Conservation (phyloP, 306 rosid genomes). For the Nissolia schottii region DNA sequence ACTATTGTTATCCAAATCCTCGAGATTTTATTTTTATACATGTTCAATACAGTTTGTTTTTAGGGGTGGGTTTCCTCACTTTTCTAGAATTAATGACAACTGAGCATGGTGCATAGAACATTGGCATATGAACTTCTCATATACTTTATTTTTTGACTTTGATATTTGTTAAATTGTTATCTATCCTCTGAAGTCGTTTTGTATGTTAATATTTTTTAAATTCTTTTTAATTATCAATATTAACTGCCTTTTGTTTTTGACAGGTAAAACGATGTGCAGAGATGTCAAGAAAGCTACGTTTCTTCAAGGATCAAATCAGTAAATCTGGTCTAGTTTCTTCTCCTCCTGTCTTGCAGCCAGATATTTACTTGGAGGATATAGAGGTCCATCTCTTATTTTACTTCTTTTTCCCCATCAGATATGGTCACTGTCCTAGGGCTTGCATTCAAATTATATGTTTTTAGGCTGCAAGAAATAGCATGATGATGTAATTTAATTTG, state of each 20-base stretch:
- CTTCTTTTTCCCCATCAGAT: constrained; percentile 2
- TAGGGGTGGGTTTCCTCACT: not conserved
- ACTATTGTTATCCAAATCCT: not conserved
- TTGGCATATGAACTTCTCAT: not conserved
- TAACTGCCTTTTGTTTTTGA: constrained; percentile 20
- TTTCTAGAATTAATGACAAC: not conserved
- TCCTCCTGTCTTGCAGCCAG: constrained; percentile 45
- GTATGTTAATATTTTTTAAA: not conserved
- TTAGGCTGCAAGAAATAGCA: not conserved
- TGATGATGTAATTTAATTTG: not conserved
- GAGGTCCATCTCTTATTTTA: constrained; percentile 51
- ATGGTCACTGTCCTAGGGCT: constrained; percentile 14
- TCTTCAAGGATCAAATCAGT: constrained; percentile 75
- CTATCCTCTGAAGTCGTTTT: not conserved
- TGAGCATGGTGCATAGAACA: not conserved
- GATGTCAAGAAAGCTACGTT: constrained; percentile 84
- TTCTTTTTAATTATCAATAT: not conserved
- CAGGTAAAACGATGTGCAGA: constrained; percentile 96
- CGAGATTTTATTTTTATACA: not conserved
- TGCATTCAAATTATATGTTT: not conserved
- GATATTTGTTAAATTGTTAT: not conserved
- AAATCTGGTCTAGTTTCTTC: constrained; percentile 62
- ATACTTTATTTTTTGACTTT: not conserved
- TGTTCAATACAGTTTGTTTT: not conserved
- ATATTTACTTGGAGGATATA: constrained; percentile 68